Evolutionary conservation across 2,329 filamentous ascomycete species (phyloP), one percentile per base, ranked within the genome.

Genomic region (Rhytidhysteron rufulum): DNA sequence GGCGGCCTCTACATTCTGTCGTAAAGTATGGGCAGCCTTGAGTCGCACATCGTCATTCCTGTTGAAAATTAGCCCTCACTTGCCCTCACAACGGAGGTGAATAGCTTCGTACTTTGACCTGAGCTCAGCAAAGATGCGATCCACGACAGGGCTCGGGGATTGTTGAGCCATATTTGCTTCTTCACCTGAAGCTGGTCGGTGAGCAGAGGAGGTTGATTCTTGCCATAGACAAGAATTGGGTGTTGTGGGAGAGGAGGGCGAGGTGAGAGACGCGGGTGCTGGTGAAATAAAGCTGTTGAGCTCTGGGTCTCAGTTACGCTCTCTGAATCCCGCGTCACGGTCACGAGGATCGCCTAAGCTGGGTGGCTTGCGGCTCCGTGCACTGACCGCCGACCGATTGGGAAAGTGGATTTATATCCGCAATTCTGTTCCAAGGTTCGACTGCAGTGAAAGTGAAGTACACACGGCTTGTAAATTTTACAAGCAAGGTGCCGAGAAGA

Each of bases 41-140:
- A 69, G 63, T 37, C 70, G 62, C 29, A 57, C 57, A 25, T 72
- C 69, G 44, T 71, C 68, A 43, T 69, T 68, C 50, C 70, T 71
- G 48, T 15, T n/a, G 8, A 3, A 31, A 20, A 48, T 58, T 42
- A 57, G 53, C 42, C 13, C 24, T n/a, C 10, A 15, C 9, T n/a
- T 18, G 8, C 16, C 15, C 18, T 11, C 17, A 34, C 27, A 21
- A 27, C 10, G 8, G 30, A 15, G 38, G 31, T 21, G 31, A 37
- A 25, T 34, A 44, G 39, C 37, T 43, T 54, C 68, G 67, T 53
- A 71, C 68, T 78, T 80, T 43, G 75, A 79, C 51, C 74, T 76
- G 45, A 81, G 67, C 57, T 80, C 77, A 43, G 65, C 53, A 54
- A 79, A 78, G 51, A 79, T 70, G 57, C 77, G 70, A 60, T 78